phyloP scores from a whole-genome alignment of 2,329 filamentous ascomycete genomes.

The Amauroascus niger region DNA sequence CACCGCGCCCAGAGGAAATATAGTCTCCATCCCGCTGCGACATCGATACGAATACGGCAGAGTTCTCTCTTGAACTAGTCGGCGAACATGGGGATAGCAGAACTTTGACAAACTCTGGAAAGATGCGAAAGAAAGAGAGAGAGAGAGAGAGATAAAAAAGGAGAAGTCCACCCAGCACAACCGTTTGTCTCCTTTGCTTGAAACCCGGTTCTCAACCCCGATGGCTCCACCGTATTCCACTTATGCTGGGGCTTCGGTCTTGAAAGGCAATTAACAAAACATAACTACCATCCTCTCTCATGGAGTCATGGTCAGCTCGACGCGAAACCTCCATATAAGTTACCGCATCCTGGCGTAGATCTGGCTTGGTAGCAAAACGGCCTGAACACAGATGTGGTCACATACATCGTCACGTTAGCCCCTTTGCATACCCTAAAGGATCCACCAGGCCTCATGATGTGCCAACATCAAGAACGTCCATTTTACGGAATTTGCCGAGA shows the following conservation, averaged over 20 bases:
- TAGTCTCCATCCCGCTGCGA: not conserved
- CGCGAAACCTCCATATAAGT: too few relatives aligned
- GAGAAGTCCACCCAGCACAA: not conserved
- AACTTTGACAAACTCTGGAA: too few relatives aligned
- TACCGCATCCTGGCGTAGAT: not conserved
- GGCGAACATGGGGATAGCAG: not conserved
- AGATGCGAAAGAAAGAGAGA: not conserved
- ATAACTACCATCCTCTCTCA: not conserved
- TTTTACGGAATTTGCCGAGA: not conserved
- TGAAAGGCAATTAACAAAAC: not conserved
- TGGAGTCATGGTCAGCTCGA: too few relatives aligned
- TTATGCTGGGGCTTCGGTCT: not conserved
- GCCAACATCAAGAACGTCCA: not conserved
- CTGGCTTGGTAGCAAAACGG: not conserved
- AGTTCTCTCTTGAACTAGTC: not conserved
- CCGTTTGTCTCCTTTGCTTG: not conserved
- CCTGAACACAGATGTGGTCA: slow-evolving; percentile 1
- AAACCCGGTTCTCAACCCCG: not conserved
- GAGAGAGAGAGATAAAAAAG: not conserved
- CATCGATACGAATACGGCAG: slow-evolving; percentile 8
- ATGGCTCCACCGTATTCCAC: not conserved
- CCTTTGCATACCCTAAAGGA: not conserved
- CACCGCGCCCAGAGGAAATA: not conserved
- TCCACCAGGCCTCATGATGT: not conserved
- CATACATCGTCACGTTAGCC: not conserved